Evolutionary conservation across 148 eudicot genomes (phyloP), one percentile per base, ranked within the genome.

Genomic region (Salicornia ramosissima): DNA sequence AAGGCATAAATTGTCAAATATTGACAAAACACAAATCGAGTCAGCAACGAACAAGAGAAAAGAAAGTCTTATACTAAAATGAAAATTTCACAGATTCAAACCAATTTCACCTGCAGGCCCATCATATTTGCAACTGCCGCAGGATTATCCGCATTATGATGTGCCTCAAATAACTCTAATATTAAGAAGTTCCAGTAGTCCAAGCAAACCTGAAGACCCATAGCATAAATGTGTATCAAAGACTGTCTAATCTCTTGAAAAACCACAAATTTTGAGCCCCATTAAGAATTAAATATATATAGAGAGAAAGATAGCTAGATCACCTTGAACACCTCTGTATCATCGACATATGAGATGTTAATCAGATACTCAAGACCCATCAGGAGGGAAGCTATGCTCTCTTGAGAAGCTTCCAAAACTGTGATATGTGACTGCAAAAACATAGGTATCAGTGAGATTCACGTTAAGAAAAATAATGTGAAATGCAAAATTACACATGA

Each of bases 251-350:
- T 30, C 25, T 19, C 39, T 22, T 12, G 15, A 65, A 21, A 28
- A 67, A 58, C 40, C 4, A 69, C 18, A 40, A 50, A 55, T 3
- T 45, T 28, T 34, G 33, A 49, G 54, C 15, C 45, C 43, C 64
- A 45, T 10, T 14, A 69, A 70, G 68, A 11, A 8, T 12, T 13
- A n/a, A 5, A 3, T 49, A 0, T 28, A 39, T 14, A 10, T 24
- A 6, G 1, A 49, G 1, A 49, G 15, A 66, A 55, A 42, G 28
- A 5, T 3, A 12, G 45, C 18, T 22, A 29, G 22, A 71, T 29
- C 77, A 95, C 99, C 94, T 95, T 95, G 66, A 95, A 95, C 58
- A 95, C 99, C 80, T 95, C 99, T 0, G 96, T 95, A 77, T 95
- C 99, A 82, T 95, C 99, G 29, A 95, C 99, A 61, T 89, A 95